Percentiles rank a stretch among this genome's conserved stretches.
Evolutionary conservation across 345 rosid genomes (phyloP).

Genomic region (Turnera subulata): DNA sequence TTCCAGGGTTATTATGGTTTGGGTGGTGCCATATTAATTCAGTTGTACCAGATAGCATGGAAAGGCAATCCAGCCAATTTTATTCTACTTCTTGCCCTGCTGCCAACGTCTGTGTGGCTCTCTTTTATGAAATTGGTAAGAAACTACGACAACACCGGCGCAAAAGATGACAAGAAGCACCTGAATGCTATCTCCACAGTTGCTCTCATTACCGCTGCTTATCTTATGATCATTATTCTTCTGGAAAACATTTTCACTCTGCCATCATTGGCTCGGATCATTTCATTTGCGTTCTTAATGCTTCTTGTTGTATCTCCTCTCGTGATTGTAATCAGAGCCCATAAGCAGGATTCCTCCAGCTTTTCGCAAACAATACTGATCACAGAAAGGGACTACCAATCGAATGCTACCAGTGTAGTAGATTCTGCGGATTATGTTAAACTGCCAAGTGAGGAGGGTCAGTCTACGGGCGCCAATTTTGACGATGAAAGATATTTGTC

Average conservation of each 20-base stretch:
- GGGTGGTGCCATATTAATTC: conserved; percentile 54
- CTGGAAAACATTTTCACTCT: conserved; percentile 31
- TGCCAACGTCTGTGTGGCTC: conserved; percentile 32
- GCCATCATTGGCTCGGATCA: conserved; percentile 15
- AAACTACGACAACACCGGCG: conserved; percentile 20
- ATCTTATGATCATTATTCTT: conserved; percentile 39
- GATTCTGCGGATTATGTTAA: conserved; percentile 19
- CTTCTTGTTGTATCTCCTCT: conserved; percentile 40
- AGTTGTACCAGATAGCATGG: conserved; percentile 39
- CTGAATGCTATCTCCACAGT: conserved; percentile 38
- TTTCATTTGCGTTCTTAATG: conserved; percentile 29
- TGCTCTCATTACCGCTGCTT: conserved; percentile 41
- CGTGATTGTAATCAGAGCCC: conserved; percentile 27
- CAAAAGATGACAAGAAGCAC: conserved; percentile 37
- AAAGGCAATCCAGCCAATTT: conserved; percentile 28
- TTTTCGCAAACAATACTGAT: conserved; percentile 16
- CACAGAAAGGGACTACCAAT: conserved; percentile 22
- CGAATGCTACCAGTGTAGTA: conserved; percentile 3
- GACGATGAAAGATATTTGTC: conserved; percentile 1
- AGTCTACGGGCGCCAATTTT: conserved; percentile 8
- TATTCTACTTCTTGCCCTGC: conserved; percentile 39
- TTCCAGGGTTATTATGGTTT: conserved; percentile 51
- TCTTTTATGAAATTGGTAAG: conserved; percentile 49
- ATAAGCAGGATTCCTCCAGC: conserved; percentile 24
- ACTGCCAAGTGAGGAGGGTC: conserved; percentile 21